These are phyloP conservation scores for Pythium grandisporangium DNA, from an alignment of 352 stramenopile species.

Conservation along the genomic window DNA sequence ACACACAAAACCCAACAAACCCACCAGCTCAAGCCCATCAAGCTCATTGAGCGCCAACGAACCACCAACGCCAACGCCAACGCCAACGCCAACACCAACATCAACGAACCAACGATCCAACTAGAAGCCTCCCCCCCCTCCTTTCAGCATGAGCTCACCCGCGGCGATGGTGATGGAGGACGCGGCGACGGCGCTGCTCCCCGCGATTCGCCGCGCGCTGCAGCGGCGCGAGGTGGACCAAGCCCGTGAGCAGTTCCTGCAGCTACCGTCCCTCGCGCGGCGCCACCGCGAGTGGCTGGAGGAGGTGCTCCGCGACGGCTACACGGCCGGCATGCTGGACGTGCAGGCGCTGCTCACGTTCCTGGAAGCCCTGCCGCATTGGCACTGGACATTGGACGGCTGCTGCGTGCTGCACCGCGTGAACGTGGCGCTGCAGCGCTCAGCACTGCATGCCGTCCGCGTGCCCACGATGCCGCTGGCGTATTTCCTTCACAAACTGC, in stretches of 20 bases:
- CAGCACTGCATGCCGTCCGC: slow-evolving; percentile 20
- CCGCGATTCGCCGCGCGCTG: slow-evolving; percentile 14
- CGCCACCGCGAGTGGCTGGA: slow-evolving; percentile 32
- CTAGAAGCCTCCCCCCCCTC: no score
- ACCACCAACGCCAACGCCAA: no score
- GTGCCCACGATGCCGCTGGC: slow-evolving; percentile 50
- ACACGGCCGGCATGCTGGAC: slow-evolving; percentile 52
- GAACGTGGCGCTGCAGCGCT: slow-evolving; percentile 27
- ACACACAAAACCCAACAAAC: no score
- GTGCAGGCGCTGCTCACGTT: slow-evolving; percentile 59
- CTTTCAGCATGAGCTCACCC: no score
- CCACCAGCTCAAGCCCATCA: no score
- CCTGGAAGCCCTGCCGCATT: slow-evolving; percentile 52
- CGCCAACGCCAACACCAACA: no score
- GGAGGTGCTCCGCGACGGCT: slow-evolving; percentile 48
- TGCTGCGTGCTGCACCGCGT: slow-evolving; percentile 56
- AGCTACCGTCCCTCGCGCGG: slow-evolving; percentile 41
- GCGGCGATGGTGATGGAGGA: no score
- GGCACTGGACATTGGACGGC: slow-evolving; percentile 62
- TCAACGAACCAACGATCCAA: no score
- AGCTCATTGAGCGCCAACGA: no score
- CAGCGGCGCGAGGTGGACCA: slow-evolving; percentile 48
- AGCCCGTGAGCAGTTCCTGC: slow-evolving; percentile 39
- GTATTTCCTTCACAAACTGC: slow-evolving; percentile 58
- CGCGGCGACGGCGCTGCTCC: slow-evolving; percentile 5